A percentile compares a stretch with the other conserved stretches of the same genome.
Evolutionary conservation across 2,329 filamentous ascomycete species (phyloP).

Genomic region (Cladosporium velox): DNA sequence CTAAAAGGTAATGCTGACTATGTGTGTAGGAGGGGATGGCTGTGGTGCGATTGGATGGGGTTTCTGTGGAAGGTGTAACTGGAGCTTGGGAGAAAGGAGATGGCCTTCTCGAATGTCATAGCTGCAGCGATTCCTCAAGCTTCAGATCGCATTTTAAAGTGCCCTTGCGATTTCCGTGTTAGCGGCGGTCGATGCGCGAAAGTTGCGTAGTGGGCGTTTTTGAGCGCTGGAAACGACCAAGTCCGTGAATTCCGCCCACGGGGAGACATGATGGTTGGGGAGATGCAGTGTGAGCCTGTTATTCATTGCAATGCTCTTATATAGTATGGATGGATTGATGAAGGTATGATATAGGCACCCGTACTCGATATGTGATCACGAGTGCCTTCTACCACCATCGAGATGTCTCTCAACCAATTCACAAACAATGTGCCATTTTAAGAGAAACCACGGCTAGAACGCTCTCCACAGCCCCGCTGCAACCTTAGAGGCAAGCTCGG

Average conservation of each 20-base stretch:
- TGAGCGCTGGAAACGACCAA: conserved; percentile 1
- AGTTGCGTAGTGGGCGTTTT: not conserved
- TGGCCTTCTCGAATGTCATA: not conserved
- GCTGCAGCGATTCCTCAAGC: not conserved
- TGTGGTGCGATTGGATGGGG: not conserved
- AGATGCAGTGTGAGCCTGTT: not conserved
- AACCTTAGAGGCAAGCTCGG: too few species aligned
- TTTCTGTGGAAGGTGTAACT: not conserved
- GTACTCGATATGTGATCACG: not conserved
- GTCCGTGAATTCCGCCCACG: not conserved
- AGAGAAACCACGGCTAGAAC: not conserved
- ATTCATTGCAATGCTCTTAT: not conserved
- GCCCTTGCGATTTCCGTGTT: not conserved
- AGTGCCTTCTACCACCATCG: not conserved
- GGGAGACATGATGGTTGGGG: not conserved
- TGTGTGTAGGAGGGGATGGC: not conserved
- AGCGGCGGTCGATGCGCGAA: not conserved
- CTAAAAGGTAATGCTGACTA: not conserved
- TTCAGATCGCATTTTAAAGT: not conserved
- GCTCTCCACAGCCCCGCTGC: conserved; percentile 5
- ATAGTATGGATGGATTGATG: not conserved
- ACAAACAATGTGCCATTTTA: not conserved
- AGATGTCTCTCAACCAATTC: conserved; percentile 3
- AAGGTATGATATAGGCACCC: not conserved
- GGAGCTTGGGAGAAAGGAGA: not conserved